Base-by-base conservation (phyloP, 352 stramenopile species). In the Pythium phragmiticola region DNA sequence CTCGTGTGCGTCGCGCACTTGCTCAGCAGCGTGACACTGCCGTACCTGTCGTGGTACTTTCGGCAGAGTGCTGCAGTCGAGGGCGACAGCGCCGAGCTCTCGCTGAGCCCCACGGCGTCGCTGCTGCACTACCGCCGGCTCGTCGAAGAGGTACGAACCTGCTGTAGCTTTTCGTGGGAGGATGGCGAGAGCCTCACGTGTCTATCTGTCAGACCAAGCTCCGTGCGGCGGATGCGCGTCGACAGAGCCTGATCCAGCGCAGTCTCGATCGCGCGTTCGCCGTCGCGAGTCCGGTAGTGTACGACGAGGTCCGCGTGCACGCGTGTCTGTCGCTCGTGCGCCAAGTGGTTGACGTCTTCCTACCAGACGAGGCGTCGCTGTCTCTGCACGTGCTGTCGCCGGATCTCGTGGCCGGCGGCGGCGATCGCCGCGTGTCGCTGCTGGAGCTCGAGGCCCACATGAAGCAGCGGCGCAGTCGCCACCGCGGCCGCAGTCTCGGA, bases 1-100 rank as follows among this genome's bases (percentile, higher is more conserved):
- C 61, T 89, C 33, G 64, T 84, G n/a, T 91, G 78, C 30, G 70
- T 89, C 4, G 75, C 67, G 2, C 80, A 91, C 49, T 58, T 91
- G 30, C 65, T 91, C 12, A 84, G 74, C 63, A 86, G 72, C 34
- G 78, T 91, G 14, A 86, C 80, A 8, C 74, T 53, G 0, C 30
- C 56, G 21, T 72, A 82, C 16, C 50, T 91, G 7, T 61, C 64
- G 1, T 69, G 62, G 37, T 85, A 88, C 57, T 90, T 86, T 39
- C 60, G 65, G 3, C 61, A 73, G 47, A 71, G 52, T 9, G 63
- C 63, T 0, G 36, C 64, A 7, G 45, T 67, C n/a, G 54, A 46
- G 12, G 17, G 37, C 13, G 46, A 50, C 23, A 56, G 36, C 1
- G 60, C 21, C 2, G 23, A 61, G 0, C 6, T 42, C 7, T 50